A percentile compares a stretch with the other conserved stretches of the same genome.
Evolutionary conservation across 306 rosid species (phyloP).

Genomic region (Lathyrus sativus): DNA sequence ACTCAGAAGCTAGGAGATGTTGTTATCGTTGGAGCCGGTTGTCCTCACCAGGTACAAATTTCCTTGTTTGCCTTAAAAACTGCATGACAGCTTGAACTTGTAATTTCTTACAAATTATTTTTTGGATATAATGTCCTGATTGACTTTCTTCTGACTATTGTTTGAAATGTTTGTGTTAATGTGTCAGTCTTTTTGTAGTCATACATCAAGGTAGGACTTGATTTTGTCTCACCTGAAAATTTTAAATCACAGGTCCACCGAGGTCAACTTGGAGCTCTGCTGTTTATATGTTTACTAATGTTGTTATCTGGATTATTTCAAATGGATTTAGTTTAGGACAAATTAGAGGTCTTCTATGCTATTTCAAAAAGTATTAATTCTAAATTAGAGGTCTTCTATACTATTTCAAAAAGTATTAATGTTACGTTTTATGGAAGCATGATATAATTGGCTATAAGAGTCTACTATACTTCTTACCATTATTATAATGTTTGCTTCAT

Average conservation of each 20-base stretch:
- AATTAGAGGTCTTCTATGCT: too few species aligned
- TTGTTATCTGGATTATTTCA: too few species aligned
- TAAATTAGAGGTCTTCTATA: too few species aligned
- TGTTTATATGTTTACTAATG: neutral
- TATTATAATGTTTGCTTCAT: too few species aligned
- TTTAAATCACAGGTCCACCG: neutral
- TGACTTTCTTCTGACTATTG: too few species aligned
- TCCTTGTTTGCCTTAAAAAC: too few species aligned
- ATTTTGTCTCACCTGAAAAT: neutral
- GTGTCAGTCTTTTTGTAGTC: neutral
- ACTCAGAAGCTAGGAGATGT: neutral
- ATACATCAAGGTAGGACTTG: neutral
- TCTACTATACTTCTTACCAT: neutral
- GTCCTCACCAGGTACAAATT: neutral
- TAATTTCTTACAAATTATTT: too few species aligned
- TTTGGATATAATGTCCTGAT: too few species aligned
- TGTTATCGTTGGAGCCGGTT: neutral
- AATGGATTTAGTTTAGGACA: too few species aligned
- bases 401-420: constrained; percentile 23
- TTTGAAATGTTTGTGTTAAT: neutral
- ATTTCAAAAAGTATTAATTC: too few species aligned
- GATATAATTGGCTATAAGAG: neutral
- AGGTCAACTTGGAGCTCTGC: neutral
- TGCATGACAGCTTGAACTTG: too few species aligned
- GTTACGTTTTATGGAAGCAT: constrained; percentile 5